Conservation (phyloP, 805 yeast genomes). For the Metschnikowia kofuensis region DNA sequence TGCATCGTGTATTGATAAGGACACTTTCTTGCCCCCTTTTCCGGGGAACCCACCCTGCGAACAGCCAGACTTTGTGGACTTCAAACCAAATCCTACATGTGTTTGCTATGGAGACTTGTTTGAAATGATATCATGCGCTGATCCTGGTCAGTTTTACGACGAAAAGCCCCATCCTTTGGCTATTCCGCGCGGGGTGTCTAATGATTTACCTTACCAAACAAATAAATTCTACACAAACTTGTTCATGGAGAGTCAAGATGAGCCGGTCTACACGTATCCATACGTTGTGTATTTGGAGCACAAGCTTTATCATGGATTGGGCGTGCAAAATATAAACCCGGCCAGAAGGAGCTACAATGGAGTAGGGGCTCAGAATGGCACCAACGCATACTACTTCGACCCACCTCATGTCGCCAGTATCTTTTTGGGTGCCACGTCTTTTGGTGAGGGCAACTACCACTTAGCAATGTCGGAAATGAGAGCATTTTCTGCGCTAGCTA, state of each 20-base stretch:
- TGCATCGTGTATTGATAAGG: too few species aligned
- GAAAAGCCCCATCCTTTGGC: conserved; percentile 43
- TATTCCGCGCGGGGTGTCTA: conserved; percentile 48
- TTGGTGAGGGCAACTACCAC: conserved; percentile 33
- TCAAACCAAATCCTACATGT: background rate
- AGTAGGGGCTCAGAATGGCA: conserved; percentile 30
- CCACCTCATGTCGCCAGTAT: conserved; percentile 35
- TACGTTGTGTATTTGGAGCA: conserved; percentile 58
- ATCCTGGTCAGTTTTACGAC: conserved; percentile 46
- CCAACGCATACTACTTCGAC: background rate
- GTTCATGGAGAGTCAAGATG: conserved; percentile 51
- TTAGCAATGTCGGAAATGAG: conserved; percentile 48
- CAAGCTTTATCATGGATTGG: conserved; percentile 51
- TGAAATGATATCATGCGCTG: conserved; percentile 41
- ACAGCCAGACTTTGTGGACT: background rate
- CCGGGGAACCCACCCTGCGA: too few species aligned
- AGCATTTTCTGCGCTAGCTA: conserved; percentile 28
- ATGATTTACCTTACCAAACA: conserved; percentile 52
- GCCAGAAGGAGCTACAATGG: conserved; percentile 47
- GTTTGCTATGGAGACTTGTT: conserved; percentile 39
- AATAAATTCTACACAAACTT: conserved; percentile 75
- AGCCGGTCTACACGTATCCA: conserved; percentile 63
- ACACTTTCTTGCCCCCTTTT: too few species aligned
- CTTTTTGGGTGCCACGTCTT: conserved; percentile 51
- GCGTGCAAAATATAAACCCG: conserved; percentile 53